These are phyloP conservation scores for Epithemia pelagica DNA, from an alignment of 108 stramenopile genomes.

Conservation along the genomic window DNA sequence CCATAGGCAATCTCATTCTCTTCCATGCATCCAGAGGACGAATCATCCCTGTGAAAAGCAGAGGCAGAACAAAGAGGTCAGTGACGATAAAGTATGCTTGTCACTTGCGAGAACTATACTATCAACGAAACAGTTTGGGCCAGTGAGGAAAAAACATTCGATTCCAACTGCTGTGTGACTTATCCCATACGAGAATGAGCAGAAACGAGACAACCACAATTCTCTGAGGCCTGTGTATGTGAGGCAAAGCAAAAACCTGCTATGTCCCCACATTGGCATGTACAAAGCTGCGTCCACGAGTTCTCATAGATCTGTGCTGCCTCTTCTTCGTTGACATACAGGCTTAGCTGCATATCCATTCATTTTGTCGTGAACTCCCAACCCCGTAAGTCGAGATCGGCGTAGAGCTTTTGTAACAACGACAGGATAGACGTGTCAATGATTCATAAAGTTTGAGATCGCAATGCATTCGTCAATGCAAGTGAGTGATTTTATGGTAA, in stretches of 20 bases:
- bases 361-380: not conserved
- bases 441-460: constrained; percentile 18
- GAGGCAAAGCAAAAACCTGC: not conserved
- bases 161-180: not conserved
- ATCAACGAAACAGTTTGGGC: no score
- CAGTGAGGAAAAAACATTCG: not conserved
- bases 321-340: no score
- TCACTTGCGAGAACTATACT: no score
- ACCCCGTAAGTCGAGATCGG: not conserved
- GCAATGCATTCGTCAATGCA: not conserved
- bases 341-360: not conserved
- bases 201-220: constrained; percentile 13
- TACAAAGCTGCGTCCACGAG: no score
- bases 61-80: no score
- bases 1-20: no score
- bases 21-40: no score
- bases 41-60: no score
- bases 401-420: not conserved
- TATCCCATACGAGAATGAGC: not conserved
- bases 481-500: constrained; percentile 8
- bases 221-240: constrained; percentile 18
- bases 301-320: no score
- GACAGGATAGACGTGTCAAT: not conserved
- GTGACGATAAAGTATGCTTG: no score
- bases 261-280: not conserved